These are phyloP conservation scores for Austroboletus eburneus DNA, from an alignment of 768 basidiomycete species.

Conservation along the genomic window DNA sequence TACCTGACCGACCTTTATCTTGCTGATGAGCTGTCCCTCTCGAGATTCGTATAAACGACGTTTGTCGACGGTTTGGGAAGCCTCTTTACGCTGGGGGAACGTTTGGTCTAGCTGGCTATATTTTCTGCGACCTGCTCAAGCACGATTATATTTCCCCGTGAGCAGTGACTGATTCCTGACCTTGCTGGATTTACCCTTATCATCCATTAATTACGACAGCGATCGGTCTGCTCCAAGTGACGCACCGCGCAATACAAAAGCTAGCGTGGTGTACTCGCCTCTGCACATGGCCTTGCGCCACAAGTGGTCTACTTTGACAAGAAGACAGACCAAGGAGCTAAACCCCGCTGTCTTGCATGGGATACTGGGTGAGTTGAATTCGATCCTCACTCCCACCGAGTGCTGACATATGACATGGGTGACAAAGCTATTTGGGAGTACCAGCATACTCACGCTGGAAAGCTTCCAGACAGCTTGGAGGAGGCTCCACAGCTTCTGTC, in stretches of 20 bases:
- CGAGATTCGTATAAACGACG: constrained; percentile 74
- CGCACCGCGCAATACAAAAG: constrained; percentile 54
- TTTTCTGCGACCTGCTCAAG: constrained; percentile 87
- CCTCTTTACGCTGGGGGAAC: constrained; percentile 92
- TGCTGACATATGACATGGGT: constrained; percentile 12
- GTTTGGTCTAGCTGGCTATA: constrained; percentile 88
- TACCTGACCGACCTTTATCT: background rate
- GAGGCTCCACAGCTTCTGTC: constrained; percentile 54
- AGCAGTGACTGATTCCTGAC: constrained; percentile 30
- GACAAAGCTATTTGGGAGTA: constrained; percentile 78
- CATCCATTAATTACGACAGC: constrained; percentile 32
- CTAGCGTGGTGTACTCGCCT: constrained; percentile 60
- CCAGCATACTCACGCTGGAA: constrained; percentile 52
- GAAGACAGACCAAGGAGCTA: constrained; percentile 77
- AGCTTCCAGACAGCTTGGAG: constrained; percentile 49
- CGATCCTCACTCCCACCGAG: background rate
- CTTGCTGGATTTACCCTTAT: constrained; percentile 10
- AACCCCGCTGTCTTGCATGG: constrained; percentile 71
- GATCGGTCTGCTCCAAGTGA: constrained; percentile 61
- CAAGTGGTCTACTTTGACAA: constrained; percentile 66
- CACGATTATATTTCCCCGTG: constrained; percentile 87
- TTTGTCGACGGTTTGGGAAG: constrained; percentile 69
- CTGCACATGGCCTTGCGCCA: constrained; percentile 60
- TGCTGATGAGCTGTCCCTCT: constrained; percentile 7
- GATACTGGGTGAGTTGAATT: constrained; percentile 54